phyloP scores from a whole-genome alignment of 352 stramenopile species.

The Achlya hypogyna region DNA sequence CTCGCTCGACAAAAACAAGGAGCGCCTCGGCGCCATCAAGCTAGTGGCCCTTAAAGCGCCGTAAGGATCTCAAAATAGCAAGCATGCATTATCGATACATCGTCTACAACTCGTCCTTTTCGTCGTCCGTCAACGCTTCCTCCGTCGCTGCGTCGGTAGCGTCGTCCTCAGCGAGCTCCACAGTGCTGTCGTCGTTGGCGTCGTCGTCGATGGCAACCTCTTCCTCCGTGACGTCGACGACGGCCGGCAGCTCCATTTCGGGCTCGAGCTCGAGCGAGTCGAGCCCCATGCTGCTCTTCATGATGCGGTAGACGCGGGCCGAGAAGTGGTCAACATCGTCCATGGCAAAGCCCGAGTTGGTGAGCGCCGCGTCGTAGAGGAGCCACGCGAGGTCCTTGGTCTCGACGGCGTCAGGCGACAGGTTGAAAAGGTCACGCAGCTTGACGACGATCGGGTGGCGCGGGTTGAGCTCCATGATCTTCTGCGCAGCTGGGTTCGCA shows the following conservation, averaged over 20 bases:
- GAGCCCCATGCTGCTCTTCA: slow-evolving; percentile 90
- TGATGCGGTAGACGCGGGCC: slow-evolving; percentile 87
- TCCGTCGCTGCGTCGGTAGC: slow-evolving; percentile 24
- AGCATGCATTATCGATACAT: background rate
- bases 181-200: slow-evolving; percentile 39
- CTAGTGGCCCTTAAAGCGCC: slow-evolving; percentile 44
- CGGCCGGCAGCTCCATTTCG: slow-evolving; percentile 91
- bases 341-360: slow-evolving; percentile 97
- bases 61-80: too few relatives aligned
- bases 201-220: slow-evolving; percentile 21
- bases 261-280: slow-evolving; percentile 87
- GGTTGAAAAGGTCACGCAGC: slow-evolving; percentile 80
- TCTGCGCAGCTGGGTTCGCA: slow-evolving; percentile 23
- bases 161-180: slow-evolving; percentile 25
- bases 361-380: slow-evolving; percentile 95
- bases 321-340: slow-evolving; percentile 90
- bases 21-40: slow-evolving; percentile 79
- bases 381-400: slow-evolving; percentile 93
- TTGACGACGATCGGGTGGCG: slow-evolving; percentile 97
- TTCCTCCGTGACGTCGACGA: slow-evolving; percentile 33
- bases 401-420: slow-evolving; percentile 64
- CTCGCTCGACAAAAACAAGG: slow-evolving; percentile 66
- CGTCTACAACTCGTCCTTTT: slow-evolving; percentile 38
- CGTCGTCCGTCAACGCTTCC: slow-evolving; percentile 21
- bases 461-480: slow-evolving; percentile 98